Conservation (phyloP, 2,329 filamentous ascomycete species). For the Fonsecaea pedrosoi region DNA sequence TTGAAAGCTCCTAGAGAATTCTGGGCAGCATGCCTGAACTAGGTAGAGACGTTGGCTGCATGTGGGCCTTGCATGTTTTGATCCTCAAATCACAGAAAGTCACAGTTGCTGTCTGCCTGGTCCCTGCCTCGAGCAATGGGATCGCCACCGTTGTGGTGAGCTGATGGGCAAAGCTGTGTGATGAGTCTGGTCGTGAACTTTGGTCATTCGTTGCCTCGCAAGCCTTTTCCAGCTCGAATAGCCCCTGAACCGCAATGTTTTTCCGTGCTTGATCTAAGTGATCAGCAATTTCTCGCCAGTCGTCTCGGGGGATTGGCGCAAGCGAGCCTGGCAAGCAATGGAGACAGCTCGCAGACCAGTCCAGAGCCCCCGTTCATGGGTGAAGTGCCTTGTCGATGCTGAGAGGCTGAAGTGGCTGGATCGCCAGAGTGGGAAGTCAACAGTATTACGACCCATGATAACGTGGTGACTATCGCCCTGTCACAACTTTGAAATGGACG, state of each 20-base stretch:
- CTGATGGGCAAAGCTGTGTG: background rate
- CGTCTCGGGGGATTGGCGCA: background rate
- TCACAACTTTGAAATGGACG: background rate
- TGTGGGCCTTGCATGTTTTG: background rate
- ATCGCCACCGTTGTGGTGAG: background rate
- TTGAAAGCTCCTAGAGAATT: background rate
- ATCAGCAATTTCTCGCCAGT: constrained; percentile 9
- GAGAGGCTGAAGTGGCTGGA: background rate
- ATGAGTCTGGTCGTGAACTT: no score
- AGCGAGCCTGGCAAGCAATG: background rate
- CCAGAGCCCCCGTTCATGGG: background rate
- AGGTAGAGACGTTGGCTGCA: background rate
- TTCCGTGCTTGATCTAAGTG: background rate
- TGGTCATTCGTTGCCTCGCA: background rate
- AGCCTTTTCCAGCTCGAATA: background rate
- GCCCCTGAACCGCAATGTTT: background rate
- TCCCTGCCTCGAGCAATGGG: background rate
- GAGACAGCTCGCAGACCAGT: background rate
- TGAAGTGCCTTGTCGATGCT: background rate
- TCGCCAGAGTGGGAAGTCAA: background rate
- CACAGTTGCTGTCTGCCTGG: background rate
- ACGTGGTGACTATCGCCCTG: background rate
- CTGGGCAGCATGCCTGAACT: background rate
- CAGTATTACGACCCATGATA: background rate
- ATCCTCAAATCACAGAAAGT: background rate